Conservation (phyloP, 2,329 filamentous ascomycete genomes). For the Exophiala sideris region DNA sequence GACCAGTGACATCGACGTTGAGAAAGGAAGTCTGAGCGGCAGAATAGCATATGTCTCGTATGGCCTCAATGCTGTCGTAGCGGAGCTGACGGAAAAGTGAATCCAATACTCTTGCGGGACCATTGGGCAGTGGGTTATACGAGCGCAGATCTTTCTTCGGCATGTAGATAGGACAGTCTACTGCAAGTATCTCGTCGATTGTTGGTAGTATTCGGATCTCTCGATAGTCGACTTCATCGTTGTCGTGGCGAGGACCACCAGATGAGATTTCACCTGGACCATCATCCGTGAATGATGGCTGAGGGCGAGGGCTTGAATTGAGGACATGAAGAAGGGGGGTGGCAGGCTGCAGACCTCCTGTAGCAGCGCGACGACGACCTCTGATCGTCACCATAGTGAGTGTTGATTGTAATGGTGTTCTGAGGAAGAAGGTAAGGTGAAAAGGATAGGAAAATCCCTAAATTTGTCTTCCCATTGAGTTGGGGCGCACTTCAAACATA, state of each 20-base stretch:
- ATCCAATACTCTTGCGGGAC: slow-evolving; percentile 33
- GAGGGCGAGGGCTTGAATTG: slow-evolving; percentile 11
- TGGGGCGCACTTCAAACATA: background rate
- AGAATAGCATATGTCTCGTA: slow-evolving; percentile 32
- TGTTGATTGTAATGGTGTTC: background rate
- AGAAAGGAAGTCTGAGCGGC: slow-evolving; percentile 24
- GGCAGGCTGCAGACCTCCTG: background rate
- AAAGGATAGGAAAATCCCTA: background rate
- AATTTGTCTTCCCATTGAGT: background rate
- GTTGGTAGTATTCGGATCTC: slow-evolving; percentile 38
- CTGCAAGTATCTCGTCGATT: slow-evolving; percentile 33
- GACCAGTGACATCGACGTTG: background rate
- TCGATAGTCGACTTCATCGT: slow-evolving; percentile 36
- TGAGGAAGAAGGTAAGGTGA: background rate
- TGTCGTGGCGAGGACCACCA: slow-evolving; percentile 34
- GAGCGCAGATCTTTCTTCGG: slow-evolving; percentile 31
- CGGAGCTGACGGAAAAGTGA: slow-evolving; percentile 38
- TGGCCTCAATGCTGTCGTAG: slow-evolving; percentile 35
- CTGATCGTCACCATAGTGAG: slow-evolving; percentile 2
- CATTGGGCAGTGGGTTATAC: slow-evolving; percentile 30
- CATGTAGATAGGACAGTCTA: slow-evolving; percentile 32
- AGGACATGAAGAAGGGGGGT: slow-evolving; percentile 1
- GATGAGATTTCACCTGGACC: slow-evolving; percentile 29
- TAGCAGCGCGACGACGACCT: background rate
- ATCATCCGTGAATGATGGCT: slow-evolving; percentile 22